Conservation (phyloP, 1,284 basidiomycete genomes). For the Sphaerobolus stellatus region DNA sequence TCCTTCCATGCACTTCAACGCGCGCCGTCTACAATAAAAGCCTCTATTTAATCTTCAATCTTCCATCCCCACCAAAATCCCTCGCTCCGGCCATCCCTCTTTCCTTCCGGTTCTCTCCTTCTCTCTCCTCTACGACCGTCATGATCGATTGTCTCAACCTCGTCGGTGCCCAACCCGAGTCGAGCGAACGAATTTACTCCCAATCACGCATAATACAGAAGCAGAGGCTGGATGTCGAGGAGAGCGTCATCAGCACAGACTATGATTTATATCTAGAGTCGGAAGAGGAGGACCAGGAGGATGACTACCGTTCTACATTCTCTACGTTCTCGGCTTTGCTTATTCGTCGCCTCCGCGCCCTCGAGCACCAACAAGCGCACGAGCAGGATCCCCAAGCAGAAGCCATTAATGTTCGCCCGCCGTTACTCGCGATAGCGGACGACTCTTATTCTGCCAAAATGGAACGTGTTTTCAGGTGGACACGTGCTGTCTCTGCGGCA, state of each 20-base stretch:
- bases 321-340: conserved; percentile 8
- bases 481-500: background rate
- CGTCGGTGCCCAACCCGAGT: background rate
- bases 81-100: background rate
- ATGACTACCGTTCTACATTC: conserved; percentile 9
- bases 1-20: conserved; percentile 5
- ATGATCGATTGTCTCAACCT: background rate
- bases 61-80: background rate
- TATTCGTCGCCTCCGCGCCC: conserved; percentile 1
- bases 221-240: background rate
- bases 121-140: background rate
- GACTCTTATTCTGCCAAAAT: conserved; percentile 13
- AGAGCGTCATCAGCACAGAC: conserved; percentile 12
- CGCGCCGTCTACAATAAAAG: conserved; percentile 2
- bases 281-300: conserved; percentile 1
- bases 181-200: background rate
- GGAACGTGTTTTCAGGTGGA: conserved; percentile 10
- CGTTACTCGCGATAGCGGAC: conserved; percentile 2
- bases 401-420: background rate
- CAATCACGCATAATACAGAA: background rate
- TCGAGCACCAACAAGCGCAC: conserved; percentile 1
- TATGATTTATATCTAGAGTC: conserved; percentile 8
- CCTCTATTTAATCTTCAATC: background rate
- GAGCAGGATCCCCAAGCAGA: background rate
- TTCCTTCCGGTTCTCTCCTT: background rate